Evolutionary conservation across 352 stramenopile genomes (phyloP).

Genomic region (Phytophthora brassicae): DNA sequence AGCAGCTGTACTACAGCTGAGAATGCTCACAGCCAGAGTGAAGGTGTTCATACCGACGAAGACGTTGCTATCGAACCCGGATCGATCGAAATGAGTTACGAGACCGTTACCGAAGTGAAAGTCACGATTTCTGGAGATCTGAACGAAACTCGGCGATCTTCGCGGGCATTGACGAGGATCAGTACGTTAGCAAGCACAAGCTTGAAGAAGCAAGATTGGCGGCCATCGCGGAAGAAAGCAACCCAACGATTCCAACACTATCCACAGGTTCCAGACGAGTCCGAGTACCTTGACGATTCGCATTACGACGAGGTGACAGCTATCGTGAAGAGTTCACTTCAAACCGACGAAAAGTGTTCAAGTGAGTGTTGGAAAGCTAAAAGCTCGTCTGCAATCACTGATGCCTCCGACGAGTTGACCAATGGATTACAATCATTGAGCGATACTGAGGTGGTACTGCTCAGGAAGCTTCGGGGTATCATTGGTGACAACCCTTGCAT

Average conservation of each 20-base stretch:
- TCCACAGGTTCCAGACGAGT: constrained; percentile 43
- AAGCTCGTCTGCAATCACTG: not conserved
- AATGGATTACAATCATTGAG: constrained; percentile 5
- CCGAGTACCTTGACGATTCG: constrained; percentile 70
- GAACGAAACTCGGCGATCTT: constrained; percentile 56
- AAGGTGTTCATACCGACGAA: constrained; percentile 21
- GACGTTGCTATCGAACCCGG: constrained; percentile 9
- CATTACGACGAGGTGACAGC: constrained; percentile 42
- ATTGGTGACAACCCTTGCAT: constrained; percentile 71
- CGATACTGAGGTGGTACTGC: constrained; percentile 48
- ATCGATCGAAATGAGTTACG: constrained; percentile 13
- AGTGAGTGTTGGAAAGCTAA: constrained; percentile 45
- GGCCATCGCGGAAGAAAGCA: constrained; percentile 22
- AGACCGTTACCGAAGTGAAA: constrained; percentile 26
- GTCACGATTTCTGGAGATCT: constrained; percentile 8
- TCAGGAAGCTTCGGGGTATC: constrained; percentile 55
- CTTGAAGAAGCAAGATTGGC: constrained; percentile 41
- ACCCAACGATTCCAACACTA: constrained; percentile 29
- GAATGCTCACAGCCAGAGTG: not conserved
- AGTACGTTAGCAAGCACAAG: constrained; percentile 55
- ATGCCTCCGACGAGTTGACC: constrained; percentile 5
- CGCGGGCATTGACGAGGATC: constrained; percentile 53
- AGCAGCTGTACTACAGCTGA: constrained; percentile 14
- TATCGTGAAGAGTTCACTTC: constrained; percentile 47
- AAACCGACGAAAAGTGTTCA: constrained; percentile 35